Conservation (phyloP, 352 stramenopile genomes). For the Globisporangium cederbergense region DNA sequence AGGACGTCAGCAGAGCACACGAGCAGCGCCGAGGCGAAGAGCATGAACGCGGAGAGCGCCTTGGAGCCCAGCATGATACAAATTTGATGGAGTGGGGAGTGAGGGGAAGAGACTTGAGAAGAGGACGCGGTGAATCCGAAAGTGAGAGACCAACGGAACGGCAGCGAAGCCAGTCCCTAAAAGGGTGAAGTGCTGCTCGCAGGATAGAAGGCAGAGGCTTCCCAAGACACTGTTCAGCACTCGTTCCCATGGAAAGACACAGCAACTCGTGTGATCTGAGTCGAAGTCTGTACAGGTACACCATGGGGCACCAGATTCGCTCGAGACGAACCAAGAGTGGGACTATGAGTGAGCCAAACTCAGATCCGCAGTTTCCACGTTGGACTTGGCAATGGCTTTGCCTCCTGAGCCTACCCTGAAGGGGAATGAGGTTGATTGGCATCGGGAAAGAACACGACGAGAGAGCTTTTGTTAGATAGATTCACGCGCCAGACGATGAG, state of each 20-base stretch:
- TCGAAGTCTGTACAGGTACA: neutral
- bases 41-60: neutral
- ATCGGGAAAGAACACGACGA: no score
- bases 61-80: conserved; percentile 10
- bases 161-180: neutral
- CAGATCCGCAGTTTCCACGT: conserved; percentile 6
- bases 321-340: neutral
- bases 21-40: neutral
- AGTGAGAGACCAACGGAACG: conserved; percentile 5
- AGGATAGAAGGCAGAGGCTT: neutral
- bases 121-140: neutral
- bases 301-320: neutral
- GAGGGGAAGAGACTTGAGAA: neutral
- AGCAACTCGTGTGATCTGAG: conserved; percentile 3
- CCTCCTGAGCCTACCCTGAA: no score
- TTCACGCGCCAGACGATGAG: no score
- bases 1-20: neutral
- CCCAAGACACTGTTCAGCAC: no score
- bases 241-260: neutral
- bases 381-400: neutral
- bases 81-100: neutral
- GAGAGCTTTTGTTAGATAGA: no score
- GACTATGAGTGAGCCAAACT: conserved; percentile 4
- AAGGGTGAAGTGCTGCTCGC: neutral
- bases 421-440: no score